Conservation (phyloP, 2,329 filamentous ascomycete genomes). For the Ascochyta rabiei region DNA sequence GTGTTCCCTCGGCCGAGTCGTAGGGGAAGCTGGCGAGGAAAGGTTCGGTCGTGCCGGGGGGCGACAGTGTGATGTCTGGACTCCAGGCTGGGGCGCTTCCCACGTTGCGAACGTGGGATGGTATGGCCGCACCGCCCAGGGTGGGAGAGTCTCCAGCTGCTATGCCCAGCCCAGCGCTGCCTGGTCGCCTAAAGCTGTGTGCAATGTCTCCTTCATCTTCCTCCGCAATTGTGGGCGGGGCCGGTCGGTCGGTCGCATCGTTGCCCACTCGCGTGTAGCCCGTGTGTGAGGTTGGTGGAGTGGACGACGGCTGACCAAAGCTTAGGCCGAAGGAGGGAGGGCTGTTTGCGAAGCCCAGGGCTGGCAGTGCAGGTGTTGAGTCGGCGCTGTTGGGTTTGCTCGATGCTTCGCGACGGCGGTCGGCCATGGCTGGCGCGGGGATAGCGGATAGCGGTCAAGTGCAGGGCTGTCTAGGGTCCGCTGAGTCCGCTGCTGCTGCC, state of each 20-base stretch:
- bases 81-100: constrained; percentile 9
- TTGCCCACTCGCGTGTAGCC: constrained; percentile 46
- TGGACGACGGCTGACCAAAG: constrained; percentile 29
- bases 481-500: constrained; percentile 9
- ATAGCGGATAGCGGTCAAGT: background rate
- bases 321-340: constrained; percentile 29
- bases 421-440: constrained; percentile 34
- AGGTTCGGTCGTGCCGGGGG: constrained; percentile 38
- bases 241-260: constrained; percentile 41
- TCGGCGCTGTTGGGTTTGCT: constrained; percentile 36
- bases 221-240: constrained; percentile 37
- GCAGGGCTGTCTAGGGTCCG: constrained; percentile 6
- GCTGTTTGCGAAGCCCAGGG: constrained; percentile 33
- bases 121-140: constrained; percentile 6
- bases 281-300: constrained; percentile 39
- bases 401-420: constrained; percentile 35
- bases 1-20: constrained; percentile 37
- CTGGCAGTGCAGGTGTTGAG: constrained; percentile 35
- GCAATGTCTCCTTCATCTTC: constrained; percentile 40
- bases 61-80: constrained; percentile 25
- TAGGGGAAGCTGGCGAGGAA: constrained; percentile 35
- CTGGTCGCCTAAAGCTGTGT: constrained; percentile 25
- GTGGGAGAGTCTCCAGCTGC: constrained; percentile 17
- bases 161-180: constrained; percentile 46
- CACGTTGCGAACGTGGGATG: constrained; percentile 1